Conservation (phyloP, 2,329 filamentous ascomycete species). For the Metarhizium sp. region DNA sequence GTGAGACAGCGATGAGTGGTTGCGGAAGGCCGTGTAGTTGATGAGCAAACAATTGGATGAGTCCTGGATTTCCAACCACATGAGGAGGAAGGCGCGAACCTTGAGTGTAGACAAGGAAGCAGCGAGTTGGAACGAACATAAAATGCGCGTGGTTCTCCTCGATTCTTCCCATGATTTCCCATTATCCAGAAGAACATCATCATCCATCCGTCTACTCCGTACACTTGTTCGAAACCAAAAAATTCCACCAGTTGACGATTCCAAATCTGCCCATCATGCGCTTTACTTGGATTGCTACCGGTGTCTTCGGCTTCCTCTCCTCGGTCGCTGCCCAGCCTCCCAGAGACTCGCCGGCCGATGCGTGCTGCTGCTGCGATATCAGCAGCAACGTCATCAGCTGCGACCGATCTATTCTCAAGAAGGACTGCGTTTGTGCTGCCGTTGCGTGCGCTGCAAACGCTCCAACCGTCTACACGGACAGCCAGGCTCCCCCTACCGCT, state of each 20-base stretch:
- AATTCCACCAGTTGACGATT: background rate
- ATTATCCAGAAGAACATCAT: background rate
- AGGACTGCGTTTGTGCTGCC: constrained; percentile 17
- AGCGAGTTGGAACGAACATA: background rate
- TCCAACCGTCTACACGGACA: constrained; percentile 8
- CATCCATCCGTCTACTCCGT: no score
- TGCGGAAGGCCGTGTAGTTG: background rate
- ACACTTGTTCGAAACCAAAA: background rate
- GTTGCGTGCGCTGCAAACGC: constrained; percentile 16
- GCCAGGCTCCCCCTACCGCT: background rate
- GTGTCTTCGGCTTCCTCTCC: constrained; percentile 5
- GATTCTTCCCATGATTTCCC: background rate
- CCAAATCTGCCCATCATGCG: constrained; percentile 12
- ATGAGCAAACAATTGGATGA: no score
- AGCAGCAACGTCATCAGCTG: constrained; percentile 16
- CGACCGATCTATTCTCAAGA: constrained; percentile 6
- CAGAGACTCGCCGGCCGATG: constrained; percentile 4
- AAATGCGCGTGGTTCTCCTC: background rate
- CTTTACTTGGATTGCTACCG: constrained; percentile 12
- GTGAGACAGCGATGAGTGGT: background rate
- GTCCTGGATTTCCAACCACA: no score
- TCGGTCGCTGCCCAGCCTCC: constrained; percentile 1
- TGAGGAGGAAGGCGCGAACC: background rate
- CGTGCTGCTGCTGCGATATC: constrained; percentile 26
- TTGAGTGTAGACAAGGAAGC: background rate